phyloP scores from a whole-genome alignment of 2,329 filamentous ascomycete species.

The Fusarium sp. region DNA sequence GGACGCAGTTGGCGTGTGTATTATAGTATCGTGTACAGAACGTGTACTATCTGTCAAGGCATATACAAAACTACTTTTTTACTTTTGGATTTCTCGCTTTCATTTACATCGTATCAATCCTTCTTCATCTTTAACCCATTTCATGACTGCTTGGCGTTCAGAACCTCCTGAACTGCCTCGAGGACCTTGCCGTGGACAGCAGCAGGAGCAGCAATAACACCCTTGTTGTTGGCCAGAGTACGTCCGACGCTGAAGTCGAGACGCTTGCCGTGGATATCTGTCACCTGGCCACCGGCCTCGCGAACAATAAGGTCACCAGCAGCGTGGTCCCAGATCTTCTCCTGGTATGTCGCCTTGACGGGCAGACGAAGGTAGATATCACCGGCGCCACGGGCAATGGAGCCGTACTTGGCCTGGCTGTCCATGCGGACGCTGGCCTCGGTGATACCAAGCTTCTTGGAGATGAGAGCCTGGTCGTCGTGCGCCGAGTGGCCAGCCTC shows the following conservation, averaged over 20 bases:
- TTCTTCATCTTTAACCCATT: not conserved
- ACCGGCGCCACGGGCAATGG: conserved; percentile 92
- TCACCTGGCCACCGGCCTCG: conserved; percentile 93
- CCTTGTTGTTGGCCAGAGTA: conserved; percentile 91
- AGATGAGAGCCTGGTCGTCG: conserved; percentile 85
- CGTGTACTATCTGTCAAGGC: conserved; percentile 52
- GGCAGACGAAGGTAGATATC: conserved; percentile 95
- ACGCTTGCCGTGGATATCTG: conserved; percentile 86
- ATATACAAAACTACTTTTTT: conserved; percentile 50
- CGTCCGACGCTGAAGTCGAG: conserved; percentile 90
- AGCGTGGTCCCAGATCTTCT: conserved; percentile 99
- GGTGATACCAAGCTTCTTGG: conserved; percentile 87
- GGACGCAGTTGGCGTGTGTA: conserved; percentile 50
- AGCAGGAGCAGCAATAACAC: conserved; percentile 89
- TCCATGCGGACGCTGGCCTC: conserved; percentile 95
- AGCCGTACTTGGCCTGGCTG: conserved; percentile 97
- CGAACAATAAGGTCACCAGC: conserved; percentile 94
- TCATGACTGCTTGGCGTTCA: conserved; percentile 60
- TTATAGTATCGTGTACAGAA: conserved; percentile 51
- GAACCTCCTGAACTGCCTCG: conserved; percentile 84
- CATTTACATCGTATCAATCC: conserved; percentile 13
- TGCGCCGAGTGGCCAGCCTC: conserved; percentile 94
- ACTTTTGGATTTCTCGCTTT: conserved; percentile 31
- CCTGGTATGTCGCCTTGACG: conserved; percentile 88
- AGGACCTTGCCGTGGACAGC: conserved; percentile 83